A percentile compares a stretch with the other conserved stretches of the same genome.
These are phyloP conservation scores for Corymbia citriodora DNA, from an alignment of 441 rosid species.

Conservation along the genomic window DNA sequence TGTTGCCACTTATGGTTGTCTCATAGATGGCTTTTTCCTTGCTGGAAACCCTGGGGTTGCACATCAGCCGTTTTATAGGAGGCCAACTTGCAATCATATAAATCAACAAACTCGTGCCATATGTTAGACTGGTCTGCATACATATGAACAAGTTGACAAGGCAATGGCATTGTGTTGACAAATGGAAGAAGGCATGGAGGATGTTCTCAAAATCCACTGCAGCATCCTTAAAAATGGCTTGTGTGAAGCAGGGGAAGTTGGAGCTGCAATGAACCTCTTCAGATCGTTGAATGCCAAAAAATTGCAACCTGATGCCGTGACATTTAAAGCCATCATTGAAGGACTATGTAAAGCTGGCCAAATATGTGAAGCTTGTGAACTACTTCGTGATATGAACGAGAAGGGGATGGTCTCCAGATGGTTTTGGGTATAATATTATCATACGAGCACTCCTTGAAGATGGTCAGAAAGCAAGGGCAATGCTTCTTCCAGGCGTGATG, in stretches of 20 bases:
- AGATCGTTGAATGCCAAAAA: background rate
- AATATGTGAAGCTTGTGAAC: background rate
- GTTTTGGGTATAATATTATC: background rate
- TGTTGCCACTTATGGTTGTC: background rate
- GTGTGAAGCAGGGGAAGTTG: background rate
- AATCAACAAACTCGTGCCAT: background rate
- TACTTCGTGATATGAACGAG: background rate
- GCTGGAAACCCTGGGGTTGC: background rate
- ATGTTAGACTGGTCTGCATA: background rate
- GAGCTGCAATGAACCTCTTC: background rate
- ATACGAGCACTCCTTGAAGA: background rate
- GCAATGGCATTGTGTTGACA: background rate
- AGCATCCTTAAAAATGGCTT: background rate
- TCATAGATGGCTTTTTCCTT: background rate
- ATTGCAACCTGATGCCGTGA: background rate
- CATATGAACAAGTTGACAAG: background rate
- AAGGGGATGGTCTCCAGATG: background rate
- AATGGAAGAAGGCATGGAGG: background rate
- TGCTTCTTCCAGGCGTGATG: background rate
- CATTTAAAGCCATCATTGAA: background rate
- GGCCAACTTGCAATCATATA: background rate
- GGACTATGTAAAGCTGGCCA: background rate
- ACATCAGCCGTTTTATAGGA: background rate
- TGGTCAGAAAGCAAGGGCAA: background rate
- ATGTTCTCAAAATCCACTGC: background rate